Evolutionary conservation across 2,329 filamentous ascomycete genomes (phyloP).

Genomic region (Pleoardoris graminearum): DNA sequence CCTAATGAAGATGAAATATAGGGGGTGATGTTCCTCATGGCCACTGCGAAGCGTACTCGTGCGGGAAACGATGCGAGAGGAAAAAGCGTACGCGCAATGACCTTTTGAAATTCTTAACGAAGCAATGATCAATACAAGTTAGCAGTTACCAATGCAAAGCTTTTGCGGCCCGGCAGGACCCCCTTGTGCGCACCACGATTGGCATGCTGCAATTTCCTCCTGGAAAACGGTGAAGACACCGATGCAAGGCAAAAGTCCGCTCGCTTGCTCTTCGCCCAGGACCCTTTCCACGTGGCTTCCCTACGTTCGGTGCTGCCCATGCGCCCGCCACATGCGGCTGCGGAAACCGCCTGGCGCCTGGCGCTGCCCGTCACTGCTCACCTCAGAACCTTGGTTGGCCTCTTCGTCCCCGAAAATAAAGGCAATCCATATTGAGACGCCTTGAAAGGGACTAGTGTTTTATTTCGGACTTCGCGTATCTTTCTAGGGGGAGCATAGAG

Average conservation of each 20-base stretch:
- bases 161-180: too few relatives aligned
- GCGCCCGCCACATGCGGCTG: background rate
- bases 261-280: too few relatives aligned
- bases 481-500: background rate
- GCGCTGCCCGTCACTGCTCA: too few relatives aligned
- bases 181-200: too few relatives aligned
- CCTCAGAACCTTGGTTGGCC: background rate
- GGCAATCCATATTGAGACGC: background rate
- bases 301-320: background rate
- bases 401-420: background rate
- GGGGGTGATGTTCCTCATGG: background rate
- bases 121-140: too few relatives aligned
- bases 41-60: background rate
- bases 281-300: background rate
- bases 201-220: too few relatives aligned
- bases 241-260: too few relatives aligned
- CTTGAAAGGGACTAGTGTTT: background rate
- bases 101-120: too few relatives aligned
- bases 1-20: background rate
- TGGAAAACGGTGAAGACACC: too few relatives aligned
- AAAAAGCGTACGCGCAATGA: background rate
- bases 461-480: constrained; percentile 4
- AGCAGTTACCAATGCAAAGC: too few relatives aligned
- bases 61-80: background rate
- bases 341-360: background rate